These are phyloP conservation scores for Pleoardoris graminearum DNA, from an alignment of 2,329 filamentous ascomycete species.

Conservation along the genomic window DNA sequence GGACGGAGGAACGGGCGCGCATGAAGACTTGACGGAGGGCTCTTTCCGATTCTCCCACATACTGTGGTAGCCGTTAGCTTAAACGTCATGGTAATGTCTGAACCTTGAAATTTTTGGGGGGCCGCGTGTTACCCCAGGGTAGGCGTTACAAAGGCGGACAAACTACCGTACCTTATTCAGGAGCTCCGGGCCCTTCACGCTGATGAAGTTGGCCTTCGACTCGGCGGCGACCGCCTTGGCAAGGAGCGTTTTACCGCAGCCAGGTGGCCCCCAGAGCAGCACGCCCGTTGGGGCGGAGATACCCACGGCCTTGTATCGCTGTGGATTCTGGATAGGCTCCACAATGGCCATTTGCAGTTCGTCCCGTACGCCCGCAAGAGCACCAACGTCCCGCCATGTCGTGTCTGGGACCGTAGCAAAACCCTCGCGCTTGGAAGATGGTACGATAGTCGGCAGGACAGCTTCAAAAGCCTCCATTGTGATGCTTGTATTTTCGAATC, in stretches of 20 bases:
- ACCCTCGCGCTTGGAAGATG: constrained; percentile 86
- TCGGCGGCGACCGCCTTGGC: constrained; percentile 97
- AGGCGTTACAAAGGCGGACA: background rate
- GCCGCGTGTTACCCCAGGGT: background rate
- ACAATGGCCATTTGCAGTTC: constrained; percentile 86
- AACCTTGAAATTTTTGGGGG: too few species aligned
- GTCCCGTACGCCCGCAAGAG: constrained; percentile 75
- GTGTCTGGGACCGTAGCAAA: constrained; percentile 94
- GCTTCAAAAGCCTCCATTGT: constrained; percentile 71
- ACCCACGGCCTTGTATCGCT: constrained; percentile 74
- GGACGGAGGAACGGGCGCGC: constrained; percentile 80
- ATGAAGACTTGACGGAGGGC: constrained; percentile 90
- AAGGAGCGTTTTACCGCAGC: constrained; percentile 94
- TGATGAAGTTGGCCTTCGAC: constrained; percentile 96
- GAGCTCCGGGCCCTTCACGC: constrained; percentile 92
- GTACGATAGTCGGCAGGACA: constrained; percentile 74
- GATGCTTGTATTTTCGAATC: constrained; percentile 60
- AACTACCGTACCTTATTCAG: constrained; percentile 72
- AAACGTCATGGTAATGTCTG: background rate
- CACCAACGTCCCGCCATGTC: constrained; percentile 91
- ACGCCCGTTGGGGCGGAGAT: constrained; percentile 83
- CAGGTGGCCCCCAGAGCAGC: constrained; percentile 93
- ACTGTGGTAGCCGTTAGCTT: constrained; percentile 48
- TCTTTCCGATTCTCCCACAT: constrained; percentile 93
- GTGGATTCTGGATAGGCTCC: constrained; percentile 81